These are phyloP conservation scores for Coemansia aciculifera DNA, from an alignment of 192 early-diverging fungal genomes.

Conservation along the genomic window DNA sequence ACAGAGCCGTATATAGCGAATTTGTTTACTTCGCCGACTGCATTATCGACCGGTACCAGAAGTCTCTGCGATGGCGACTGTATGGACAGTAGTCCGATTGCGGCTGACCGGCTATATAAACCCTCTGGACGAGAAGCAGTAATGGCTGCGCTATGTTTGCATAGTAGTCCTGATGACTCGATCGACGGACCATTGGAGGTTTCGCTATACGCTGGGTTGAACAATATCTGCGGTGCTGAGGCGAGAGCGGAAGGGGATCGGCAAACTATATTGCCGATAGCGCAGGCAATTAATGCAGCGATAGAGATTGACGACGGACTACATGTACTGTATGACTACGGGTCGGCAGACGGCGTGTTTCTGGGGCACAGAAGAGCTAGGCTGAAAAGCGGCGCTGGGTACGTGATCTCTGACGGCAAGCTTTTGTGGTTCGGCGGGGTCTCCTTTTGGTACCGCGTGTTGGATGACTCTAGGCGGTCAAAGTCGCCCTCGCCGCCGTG, in stretches of 20 bases:
- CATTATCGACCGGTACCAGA: neutral
- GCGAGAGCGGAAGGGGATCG: neutral
- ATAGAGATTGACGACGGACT: conserved; percentile 28
- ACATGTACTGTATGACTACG: conserved; percentile 18
- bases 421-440: conserved; percentile 24
- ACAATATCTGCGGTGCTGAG: conserved; percentile 1
- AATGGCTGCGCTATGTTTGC: conserved; percentile 7
- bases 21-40: neutral
- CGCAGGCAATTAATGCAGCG: conserved; percentile 1
- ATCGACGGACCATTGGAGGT: conserved; percentile 12
- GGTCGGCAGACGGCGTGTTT: conserved; percentile 10
- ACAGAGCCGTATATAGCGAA: neutral
- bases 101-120: conserved; percentile 17
- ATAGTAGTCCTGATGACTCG: neutral
- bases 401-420: conserved; percentile 41
- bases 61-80: neutral
- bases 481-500: conserved; percentile 43
- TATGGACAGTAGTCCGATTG: conserved; percentile 20
- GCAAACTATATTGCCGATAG: neutral
- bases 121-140: neutral
- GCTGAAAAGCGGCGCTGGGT: conserved; percentile 11
- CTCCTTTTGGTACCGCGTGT: conserved; percentile 41
- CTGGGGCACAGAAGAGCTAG: conserved; percentile 24
- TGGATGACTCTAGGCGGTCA: conserved; percentile 5
- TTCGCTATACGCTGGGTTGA: conserved; percentile 8